A percentile compares a stretch with the other conserved stretches of the same genome.
Evolutionary conservation across 2,329 filamentous ascomycete genomes (phyloP).

Genomic region (Pyrenochaeta sp.): DNA sequence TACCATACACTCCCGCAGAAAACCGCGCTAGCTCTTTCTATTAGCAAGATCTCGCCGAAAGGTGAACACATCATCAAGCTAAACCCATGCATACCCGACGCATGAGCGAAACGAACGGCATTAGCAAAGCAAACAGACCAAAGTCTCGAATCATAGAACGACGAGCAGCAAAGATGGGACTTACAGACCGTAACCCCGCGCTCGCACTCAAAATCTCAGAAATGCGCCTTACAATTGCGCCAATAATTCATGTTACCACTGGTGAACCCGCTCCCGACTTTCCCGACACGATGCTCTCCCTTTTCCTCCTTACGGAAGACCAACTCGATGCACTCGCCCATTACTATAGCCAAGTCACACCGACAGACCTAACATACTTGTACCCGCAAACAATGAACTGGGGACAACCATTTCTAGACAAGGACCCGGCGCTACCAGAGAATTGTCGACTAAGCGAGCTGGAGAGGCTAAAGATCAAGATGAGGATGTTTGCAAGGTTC

Average conservation of each 20-base stretch:
- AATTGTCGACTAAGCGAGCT: conserved; percentile 44
- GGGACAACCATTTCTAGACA: conserved; percentile 55
- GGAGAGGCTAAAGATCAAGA: conserved; percentile 63
- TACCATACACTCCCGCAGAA: conserved; percentile 18
- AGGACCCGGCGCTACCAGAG: conserved; percentile 20
- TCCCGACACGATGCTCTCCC: conserved; percentile 72
- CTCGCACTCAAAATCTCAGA: conserved; percentile 70
- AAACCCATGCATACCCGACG: conserved; percentile 14
- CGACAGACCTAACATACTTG: conserved; percentile 57
- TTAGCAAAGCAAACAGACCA: conserved; percentile 20
- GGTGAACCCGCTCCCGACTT: conserved; percentile 72
- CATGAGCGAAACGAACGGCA: conserved; percentile 19
- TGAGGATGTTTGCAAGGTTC: conserved; percentile 75
- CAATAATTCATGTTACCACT: conserved; percentile 68
- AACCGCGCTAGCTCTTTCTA: conserved; percentile 6
- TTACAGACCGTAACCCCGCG: conserved; percentile 49
- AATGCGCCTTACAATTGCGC: conserved; percentile 71
- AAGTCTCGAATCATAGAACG: conserved; percentile 18
- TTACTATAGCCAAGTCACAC: conserved; percentile 75
- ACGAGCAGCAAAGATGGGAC: conserved; percentile 17
- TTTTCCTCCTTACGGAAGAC: conserved; percentile 75
- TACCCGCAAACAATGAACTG: conserved; percentile 77
- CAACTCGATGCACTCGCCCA: conserved; percentile 74
- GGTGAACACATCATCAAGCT: neutral
- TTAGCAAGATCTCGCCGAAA: neutral